Evolutionary conservation across 192 early-diverging fungal species (phyloP).

Genomic region (Backusella luteola): DNA sequence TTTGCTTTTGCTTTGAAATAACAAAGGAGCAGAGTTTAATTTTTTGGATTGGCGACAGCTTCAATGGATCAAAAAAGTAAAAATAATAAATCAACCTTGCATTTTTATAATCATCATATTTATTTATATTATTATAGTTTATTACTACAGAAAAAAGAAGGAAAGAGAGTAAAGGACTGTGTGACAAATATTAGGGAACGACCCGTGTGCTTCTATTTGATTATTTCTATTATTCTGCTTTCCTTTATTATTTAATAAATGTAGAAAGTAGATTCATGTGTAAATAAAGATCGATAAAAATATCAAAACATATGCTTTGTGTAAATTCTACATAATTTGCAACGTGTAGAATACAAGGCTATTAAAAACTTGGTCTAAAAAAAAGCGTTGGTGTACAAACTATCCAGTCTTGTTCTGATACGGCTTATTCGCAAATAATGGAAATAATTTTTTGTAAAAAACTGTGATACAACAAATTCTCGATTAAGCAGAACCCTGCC

Average conservation of each 20-base stretch:
- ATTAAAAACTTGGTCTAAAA: background rate
- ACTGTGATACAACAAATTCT: background rate
- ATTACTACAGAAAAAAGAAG: background rate
- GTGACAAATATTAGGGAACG: background rate
- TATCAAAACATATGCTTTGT: conserved; percentile 1
- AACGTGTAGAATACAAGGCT: background rate
- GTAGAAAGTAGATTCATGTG: background rate
- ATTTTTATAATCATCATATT: background rate
- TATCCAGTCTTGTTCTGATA: background rate
- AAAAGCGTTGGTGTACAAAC: background rate
- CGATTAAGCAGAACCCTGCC: background rate
- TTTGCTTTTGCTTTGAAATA: background rate
- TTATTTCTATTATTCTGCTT: background rate
- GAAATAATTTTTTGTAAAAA: background rate
- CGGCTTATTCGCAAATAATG: background rate
- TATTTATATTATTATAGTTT: background rate
- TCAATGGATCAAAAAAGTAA: background rate
- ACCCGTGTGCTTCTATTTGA: background rate
- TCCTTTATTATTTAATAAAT: background rate
- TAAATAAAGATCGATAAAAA: background rate
- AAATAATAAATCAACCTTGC: background rate
- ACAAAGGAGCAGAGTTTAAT: background rate
- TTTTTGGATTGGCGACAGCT: background rate
- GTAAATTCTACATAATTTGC: background rate
- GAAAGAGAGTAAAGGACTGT: background rate